phyloP scores from a whole-genome alignment of 768 basidiomycete species.

The Russula foetens region DNA sequence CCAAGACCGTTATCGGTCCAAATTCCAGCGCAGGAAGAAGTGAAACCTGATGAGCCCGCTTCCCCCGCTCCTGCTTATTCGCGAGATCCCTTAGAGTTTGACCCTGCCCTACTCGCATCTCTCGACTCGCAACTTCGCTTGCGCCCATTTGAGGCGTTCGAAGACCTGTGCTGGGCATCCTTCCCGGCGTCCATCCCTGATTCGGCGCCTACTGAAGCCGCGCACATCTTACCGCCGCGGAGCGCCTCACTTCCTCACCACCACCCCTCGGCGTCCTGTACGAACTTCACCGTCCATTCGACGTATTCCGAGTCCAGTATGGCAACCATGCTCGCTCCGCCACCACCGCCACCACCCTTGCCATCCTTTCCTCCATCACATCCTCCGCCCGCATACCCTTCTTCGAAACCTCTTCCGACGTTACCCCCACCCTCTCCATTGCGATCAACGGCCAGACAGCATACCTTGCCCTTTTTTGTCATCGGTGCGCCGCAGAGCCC shows the following conservation, averaged over 20 bases:
- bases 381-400: not conserved
- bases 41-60: not conserved
- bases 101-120: conserved; percentile 6
- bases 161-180: conserved; percentile 3
- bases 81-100: conserved; percentile 9
- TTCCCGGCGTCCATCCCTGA: not conserved
- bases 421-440: conserved; percentile 1
- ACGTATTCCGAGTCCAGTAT: not conserved
- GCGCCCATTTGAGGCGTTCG: conserved; percentile 10
- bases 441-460: not conserved
- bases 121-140: conserved; percentile 6
- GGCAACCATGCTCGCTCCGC: not conserved
- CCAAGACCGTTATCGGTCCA: not conserved
- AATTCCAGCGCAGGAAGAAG: not conserved
- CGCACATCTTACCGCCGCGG: not conserved
- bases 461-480: too few relatives aligned
- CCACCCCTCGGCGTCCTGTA: not conserved
- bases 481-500: not conserved
- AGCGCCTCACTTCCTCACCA: not conserved
- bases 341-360: not conserved
- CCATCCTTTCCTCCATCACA: not conserved
- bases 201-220: not conserved
- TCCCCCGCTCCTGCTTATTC: conserved; percentile 14
- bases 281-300: not conserved
- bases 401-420: conserved; percentile 8